A percentile compares a stretch with the other conserved stretches of the same genome.
phyloP scores from a whole-genome alignment of 2,329 filamentous ascomycete species.

The Alternaria hordeiaustralica region DNA sequence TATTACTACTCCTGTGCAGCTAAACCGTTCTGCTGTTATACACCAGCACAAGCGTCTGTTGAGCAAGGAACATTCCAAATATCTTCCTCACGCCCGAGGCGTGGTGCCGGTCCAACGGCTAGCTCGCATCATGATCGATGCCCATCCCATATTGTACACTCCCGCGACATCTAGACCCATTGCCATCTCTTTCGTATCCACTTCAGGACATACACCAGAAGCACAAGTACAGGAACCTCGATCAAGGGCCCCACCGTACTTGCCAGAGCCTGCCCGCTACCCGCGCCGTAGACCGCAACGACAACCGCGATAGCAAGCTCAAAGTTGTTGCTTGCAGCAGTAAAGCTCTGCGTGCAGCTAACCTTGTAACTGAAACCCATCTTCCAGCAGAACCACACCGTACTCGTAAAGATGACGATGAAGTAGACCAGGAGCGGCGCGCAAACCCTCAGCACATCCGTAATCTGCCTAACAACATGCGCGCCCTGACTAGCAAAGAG shows the following conservation, averaged over 20 bases:
- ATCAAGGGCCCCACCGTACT: conserved; percentile 84
- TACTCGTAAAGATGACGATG: conserved; percentile 72
- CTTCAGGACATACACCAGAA: conserved; percentile 75
- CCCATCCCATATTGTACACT: not conserved
- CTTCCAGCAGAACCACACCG: conserved; percentile 66
- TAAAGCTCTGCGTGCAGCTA: conserved; percentile 80
- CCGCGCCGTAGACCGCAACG: conserved; percentile 77
- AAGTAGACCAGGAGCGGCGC: conserved; percentile 87
- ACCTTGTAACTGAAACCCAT: conserved; percentile 77
- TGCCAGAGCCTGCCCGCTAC: conserved; percentile 81
- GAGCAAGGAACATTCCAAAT: conserved; percentile 1
- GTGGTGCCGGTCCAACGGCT: not conserved
- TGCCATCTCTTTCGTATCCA: conserved; percentile 62
- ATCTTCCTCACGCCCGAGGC: not conserved
- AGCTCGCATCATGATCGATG: not conserved
- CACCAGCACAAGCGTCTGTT: not conserved
- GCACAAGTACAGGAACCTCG: conserved; percentile 82
- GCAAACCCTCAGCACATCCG: conserved; percentile 79
- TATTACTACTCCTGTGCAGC: not conserved
- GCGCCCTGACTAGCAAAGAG: conserved; percentile 83
- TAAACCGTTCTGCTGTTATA: not conserved
- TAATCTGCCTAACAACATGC: conserved; percentile 83
- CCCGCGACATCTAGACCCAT: conserved; percentile 50
- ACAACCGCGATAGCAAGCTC: conserved; percentile 90
- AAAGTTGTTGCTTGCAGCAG: conserved; percentile 92